Percentiles rank a stretch among this genome's conserved stretches.
Evolutionary conservation across 768 basidiomycete genomes (phyloP).

Genomic region (Boletus sensibilis): DNA sequence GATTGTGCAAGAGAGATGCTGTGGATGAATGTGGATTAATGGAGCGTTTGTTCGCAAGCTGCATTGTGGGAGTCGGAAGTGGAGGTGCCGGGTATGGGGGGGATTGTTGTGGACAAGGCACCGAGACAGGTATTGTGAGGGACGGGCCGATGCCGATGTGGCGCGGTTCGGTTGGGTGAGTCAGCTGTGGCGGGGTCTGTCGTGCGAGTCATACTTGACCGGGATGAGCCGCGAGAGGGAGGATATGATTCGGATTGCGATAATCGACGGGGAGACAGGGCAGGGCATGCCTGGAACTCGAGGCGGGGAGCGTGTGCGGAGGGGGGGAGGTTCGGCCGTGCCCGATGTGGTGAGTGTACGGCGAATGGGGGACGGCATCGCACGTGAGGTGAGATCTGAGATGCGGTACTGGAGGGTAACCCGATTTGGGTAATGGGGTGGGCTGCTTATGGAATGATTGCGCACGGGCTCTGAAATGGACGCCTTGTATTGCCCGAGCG

Average conservation of each 20-base stretch:
- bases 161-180: neutral
- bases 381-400: conserved; percentile 34
- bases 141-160: conserved; percentile 5
- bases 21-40: neutral
- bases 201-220: neutral
- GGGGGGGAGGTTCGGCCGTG: conserved; percentile 4
- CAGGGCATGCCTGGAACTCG: conserved; percentile 27
- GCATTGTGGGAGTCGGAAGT: neutral
- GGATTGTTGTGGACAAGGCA: conserved; percentile 5
- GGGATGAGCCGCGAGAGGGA: neutral
- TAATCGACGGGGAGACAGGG: conserved; percentile 21
- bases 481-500: conserved; percentile 22
- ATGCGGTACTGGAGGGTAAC: conserved; percentile 17
- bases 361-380: conserved; percentile 11
- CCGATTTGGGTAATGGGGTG: conserved; percentile 16
- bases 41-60: neutral
- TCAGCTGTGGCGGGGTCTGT: conserved; percentile 13
- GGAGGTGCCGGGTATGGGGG: neutral
- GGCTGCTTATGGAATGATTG: conserved; percentile 30
- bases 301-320: conserved; percentile 32
- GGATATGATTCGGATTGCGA: conserved; percentile 26
- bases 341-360: conserved; percentile 11
- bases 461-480: conserved; percentile 27
- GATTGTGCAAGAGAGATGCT: neutral
- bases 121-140: conserved; percentile 15